Evolutionary conservation across 2,329 filamentous ascomycete genomes (phyloP).

Genomic region (Cordyceps farinosa): DNA sequence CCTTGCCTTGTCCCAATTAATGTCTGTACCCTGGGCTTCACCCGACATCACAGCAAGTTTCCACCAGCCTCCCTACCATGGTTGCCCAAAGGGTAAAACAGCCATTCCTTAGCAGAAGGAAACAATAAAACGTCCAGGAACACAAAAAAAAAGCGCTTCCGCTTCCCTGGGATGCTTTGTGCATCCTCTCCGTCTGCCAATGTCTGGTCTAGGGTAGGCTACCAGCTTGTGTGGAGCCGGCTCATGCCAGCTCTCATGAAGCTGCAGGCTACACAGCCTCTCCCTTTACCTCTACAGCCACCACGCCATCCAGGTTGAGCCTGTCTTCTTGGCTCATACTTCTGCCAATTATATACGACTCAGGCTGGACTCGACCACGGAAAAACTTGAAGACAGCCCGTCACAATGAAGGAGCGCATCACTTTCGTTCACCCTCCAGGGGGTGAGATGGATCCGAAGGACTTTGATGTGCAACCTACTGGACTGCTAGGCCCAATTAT

Average conservation of each 20-base stretch:
- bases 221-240: constrained; percentile 2
- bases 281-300: neutral
- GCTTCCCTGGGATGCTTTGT: neutral
- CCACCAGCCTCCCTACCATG: too few species aligned
- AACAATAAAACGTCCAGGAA: too few species aligned
- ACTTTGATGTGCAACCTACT: constrained; percentile 54
- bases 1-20: too few species aligned
- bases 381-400: neutral
- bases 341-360: neutral
- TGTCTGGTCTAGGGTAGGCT: constrained; percentile 1
- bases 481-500: constrained; percentile 56
- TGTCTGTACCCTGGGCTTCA: too few species aligned
- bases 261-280: neutral
- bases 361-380: neutral
- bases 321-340: neutral
- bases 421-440: constrained; percentile 72
- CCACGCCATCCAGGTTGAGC: neutral
- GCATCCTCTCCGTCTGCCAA: neutral
- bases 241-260: constrained; percentile 5
- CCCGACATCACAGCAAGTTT: too few species aligned
- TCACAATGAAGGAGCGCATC: constrained; percentile 68
- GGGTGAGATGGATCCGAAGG: constrained; percentile 59
- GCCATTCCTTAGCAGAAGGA: too few species aligned
- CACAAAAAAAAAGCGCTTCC: too few species aligned
- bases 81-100: too few species aligned